Percentiles rank a stretch among this genome's conserved stretches.
phyloP scores from a whole-genome alignment of 23 red algal species.

The Gracilaria domingensis region DNA sequence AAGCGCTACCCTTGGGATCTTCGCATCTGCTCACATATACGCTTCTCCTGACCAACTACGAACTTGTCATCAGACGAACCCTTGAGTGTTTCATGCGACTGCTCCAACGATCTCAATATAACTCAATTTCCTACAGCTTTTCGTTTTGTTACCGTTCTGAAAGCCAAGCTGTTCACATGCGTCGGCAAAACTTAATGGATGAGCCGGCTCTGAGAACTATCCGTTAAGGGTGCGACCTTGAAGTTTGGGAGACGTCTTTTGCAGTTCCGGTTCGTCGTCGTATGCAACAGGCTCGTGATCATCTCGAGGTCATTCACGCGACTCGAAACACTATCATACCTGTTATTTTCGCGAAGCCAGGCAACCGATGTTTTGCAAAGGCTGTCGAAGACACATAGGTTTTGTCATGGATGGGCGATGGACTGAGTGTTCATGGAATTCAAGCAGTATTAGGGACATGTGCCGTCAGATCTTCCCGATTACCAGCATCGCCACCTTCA shows the following conservation, averaged over 20 bases:
- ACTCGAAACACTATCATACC: background rate
- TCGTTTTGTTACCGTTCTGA: slow-evolving; percentile 14
- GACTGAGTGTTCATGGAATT: slow-evolving; percentile 6
- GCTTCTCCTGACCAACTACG: background rate
- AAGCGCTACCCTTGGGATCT: background rate
- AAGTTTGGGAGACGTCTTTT: slow-evolving; percentile 58
- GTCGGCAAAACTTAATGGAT: background rate
- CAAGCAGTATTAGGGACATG: slow-evolving; percentile 16
- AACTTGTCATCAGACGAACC: background rate
- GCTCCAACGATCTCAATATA: background rate
- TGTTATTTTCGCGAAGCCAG: slow-evolving; percentile 51
- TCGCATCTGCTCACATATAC: background rate
- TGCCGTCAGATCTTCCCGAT: slow-evolving; percentile 95
- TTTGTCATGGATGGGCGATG: background rate
- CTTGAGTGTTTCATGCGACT: background rate
- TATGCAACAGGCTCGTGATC: slow-evolving; percentile 24
- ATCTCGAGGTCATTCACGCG: slow-evolving; percentile 1
- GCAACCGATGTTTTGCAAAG: background rate
- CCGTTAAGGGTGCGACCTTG: slow-evolving; percentile 8
- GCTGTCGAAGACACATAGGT: background rate
- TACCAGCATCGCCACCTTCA: slow-evolving; percentile 98
- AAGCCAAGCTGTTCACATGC: background rate
- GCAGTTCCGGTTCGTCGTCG: slow-evolving; percentile 48
- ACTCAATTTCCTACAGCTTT: background rate
- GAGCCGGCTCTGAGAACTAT: background rate